Evolutionary conservation across 192 early-diverging fungal genomes (phyloP).

Genomic region (Entrophospora sp.): DNA sequence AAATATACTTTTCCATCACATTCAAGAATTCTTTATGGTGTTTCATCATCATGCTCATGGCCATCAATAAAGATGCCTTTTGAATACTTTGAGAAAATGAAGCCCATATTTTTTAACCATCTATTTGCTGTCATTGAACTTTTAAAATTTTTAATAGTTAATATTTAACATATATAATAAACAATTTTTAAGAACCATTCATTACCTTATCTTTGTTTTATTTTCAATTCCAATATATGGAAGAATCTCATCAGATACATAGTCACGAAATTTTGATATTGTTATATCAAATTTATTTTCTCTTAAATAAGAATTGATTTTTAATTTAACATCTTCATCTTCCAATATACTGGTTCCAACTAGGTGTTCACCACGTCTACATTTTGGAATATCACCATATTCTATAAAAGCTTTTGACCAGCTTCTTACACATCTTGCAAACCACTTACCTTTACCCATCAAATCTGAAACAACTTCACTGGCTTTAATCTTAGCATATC

Average conservation of each 20-base stretch:
- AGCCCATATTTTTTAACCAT: conserved; percentile 15
- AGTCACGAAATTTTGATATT: not conserved
- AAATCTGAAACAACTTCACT: not conserved
- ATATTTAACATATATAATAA: not conserved
- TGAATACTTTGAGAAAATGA: not conserved
- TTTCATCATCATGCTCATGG: not conserved
- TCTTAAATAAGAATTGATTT: not conserved
- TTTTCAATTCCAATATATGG: not conserved
- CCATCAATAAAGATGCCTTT: not conserved
- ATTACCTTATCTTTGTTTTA: not conserved
- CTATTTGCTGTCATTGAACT: not conserved
- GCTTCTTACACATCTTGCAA: not conserved
- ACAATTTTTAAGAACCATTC: not conserved
- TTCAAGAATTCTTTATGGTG: too few relatives aligned
- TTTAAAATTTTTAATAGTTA: not conserved
- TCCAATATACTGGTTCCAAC: not conserved
- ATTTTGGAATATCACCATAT: not conserved
- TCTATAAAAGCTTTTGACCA: not conserved
- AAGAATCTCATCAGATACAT: not conserved
- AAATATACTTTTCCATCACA: too few relatives aligned
- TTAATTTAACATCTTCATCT: conserved; percentile 4
- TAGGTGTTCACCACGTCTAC: not conserved
- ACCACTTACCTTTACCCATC: not conserved
- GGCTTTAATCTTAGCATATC: not conserved
- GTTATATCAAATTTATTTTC: not conserved